Percentiles rank a stretch among this genome's conserved stretches.
Conservation (phyloP, 2,329 filamentous ascomycete genomes). For the Arachnopeziza araneosa region DNA sequence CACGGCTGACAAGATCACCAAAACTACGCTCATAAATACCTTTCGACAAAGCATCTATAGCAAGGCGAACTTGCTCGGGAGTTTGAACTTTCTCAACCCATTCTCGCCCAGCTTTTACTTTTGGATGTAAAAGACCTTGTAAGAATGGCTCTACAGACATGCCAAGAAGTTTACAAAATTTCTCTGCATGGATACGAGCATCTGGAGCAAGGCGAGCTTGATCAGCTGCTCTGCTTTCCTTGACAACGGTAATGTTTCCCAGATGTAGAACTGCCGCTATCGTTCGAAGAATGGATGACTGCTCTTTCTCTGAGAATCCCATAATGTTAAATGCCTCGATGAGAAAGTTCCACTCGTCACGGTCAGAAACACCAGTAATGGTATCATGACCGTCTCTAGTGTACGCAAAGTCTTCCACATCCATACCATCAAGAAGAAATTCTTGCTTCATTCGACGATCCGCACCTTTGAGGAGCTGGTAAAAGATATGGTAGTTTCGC, state of each 20-base stretch:
- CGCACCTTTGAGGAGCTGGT: conserved; percentile 86
- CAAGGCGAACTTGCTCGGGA: conserved; percentile 87
- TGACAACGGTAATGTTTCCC: conserved; percentile 83
- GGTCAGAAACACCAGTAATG: conserved; percentile 85
- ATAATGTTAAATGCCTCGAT: conserved; percentile 93
- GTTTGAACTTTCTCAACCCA: conserved; percentile 99
- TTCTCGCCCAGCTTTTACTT: conserved; percentile 90
- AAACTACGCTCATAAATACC: conserved; percentile 97
- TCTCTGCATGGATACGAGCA: conserved; percentile 67
- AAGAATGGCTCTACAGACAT: conserved; percentile 81
- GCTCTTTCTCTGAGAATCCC: conserved; percentile 84
- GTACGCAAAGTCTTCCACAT: conserved; percentile 85
- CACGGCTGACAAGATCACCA: conserved; percentile 82
- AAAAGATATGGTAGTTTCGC: conserved; percentile 96
- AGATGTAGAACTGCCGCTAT: conserved; percentile 89
- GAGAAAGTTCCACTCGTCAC: conserved; percentile 81
- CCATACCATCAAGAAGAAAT: conserved; percentile 68
- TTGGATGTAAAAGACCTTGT: conserved; percentile 83
- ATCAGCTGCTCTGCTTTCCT: conserved; percentile 85
- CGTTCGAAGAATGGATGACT: conserved; percentile 75
- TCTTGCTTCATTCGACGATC: conserved; percentile 66
- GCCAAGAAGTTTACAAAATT: conserved; percentile 77
- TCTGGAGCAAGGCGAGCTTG: conserved; percentile 79
- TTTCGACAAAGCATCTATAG: conserved; percentile 87
- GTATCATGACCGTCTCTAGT: conserved; percentile 87